Base-by-base conservation (phyloP, 768 basidiomycete genomes). In the Russula compacta region DNA sequence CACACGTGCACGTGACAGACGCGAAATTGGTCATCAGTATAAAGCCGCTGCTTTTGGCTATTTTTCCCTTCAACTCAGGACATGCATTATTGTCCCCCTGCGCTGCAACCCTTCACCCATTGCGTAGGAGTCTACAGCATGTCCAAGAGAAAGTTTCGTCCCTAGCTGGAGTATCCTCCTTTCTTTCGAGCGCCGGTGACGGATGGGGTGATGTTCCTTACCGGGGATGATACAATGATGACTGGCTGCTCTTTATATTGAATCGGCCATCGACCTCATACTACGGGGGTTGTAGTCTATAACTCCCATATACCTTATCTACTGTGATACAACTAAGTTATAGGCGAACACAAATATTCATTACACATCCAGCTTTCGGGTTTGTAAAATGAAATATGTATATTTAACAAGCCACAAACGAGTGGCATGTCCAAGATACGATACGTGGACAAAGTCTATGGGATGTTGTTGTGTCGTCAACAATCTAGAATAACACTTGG, bases 31-130 rank as follows among this genome's bases (percentile, higher is more conserved):
- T 40, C 24, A 29, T 29, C 24, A 3, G 24, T 29, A 29, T 29
- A 29, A 29, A 29, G 24, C 24, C 24, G 24, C 24, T 29, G 24
- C 24, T 29, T n/a, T 15, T n/a, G 42, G 17, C 6, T 36, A 40
- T 17, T 36, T 56, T 51, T 48, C 53, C 62, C 64, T 66, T 29
- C 59, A 50, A 73, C 73, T 73, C 73, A 73, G 73, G 72, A 67
- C 72, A 65, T 67, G 73, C 73, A 71, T 70, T 74, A 74, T 74
- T 74, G 73, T 74, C 72, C 73, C 70, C 73, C 71, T 74, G 71
- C 70, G 71, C 64, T 60, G 50, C 61, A 67, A 63, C 36, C 32
- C 39, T 47, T 48, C 52, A 42, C 42, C 44, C 62, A 67, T 72
- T 68, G 71, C 73, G 72, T 70, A 74, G 73, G 73, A 72, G 73